phyloP scores from a whole-genome alignment of 2,329 filamentous ascomycete genomes.

The Pestalotiopsis fici region DNA sequence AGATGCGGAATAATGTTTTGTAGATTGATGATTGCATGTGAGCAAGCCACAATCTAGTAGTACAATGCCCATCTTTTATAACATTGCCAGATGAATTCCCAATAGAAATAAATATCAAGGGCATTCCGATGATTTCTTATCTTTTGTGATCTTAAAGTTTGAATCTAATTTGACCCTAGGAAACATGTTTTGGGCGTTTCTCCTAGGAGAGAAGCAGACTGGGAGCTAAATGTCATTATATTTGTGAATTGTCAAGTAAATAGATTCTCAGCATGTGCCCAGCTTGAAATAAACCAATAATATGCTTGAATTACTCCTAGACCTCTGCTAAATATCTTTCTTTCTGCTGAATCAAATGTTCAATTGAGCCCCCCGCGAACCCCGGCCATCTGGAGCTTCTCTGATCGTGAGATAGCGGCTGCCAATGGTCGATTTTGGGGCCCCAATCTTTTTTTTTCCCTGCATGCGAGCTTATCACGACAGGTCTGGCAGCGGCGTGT shows the following conservation, averaged over 20 bases:
- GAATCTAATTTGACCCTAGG: neutral
- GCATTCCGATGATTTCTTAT: neutral
- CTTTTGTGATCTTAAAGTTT: neutral
- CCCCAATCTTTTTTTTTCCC: neutral
- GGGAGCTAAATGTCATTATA: too few relatives aligned
- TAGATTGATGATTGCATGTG: too few relatives aligned
- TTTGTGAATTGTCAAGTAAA: too few relatives aligned
- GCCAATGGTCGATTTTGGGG: neutral
- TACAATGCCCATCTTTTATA: too few relatives aligned
- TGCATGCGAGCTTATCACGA: slow-evolving; percentile 8
- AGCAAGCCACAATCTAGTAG: too few relatives aligned
- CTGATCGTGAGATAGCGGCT: neutral
- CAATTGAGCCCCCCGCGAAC: neutral
- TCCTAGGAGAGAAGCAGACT: neutral
- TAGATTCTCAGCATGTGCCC: too few relatives aligned
- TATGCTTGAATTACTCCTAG: too few relatives aligned
- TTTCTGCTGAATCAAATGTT: neutral
- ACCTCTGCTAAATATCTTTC: too few relatives aligned
- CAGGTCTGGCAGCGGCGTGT: neutral
- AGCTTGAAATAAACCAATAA: too few relatives aligned
- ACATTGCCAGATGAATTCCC: too few relatives aligned
- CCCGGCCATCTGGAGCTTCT: neutral
- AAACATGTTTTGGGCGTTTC: neutral
- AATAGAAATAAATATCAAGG: too few relatives aligned
- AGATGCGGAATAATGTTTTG: too few relatives aligned